Evolutionary conservation across 306 rosid genomes (phyloP), one percentile per base, ranked within the genome.

Genomic region (Leucaena leucocephala): DNA sequence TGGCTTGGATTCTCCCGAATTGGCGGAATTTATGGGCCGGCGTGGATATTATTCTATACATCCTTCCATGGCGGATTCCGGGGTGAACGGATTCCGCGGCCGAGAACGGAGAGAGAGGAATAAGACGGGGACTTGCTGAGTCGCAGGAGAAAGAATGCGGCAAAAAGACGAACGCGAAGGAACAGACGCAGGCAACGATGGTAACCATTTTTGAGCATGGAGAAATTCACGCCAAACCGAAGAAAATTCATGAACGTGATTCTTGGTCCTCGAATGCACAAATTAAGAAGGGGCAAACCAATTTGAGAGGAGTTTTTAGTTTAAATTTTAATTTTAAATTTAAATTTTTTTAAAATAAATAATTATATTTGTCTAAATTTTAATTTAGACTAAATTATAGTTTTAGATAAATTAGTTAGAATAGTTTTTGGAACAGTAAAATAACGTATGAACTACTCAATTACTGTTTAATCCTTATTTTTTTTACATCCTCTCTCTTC

Each of bases 11-110:
- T 83, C 91, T 88, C 86, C 87, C 82, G 83, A 88, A 79, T 7
- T 80, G 94, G 87, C 91, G 93, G 87, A 91, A 84, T 45, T 76
- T 87, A 13, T 89, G 79, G 22, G 93, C 88, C 78, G 94, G 94
- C 78, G 85, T 86, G 72, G 91, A 78, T 77, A 88, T 17, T 87
- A 87, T 86, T 82, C 89, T 90, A 91, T 88, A 84, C 98, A 94
- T 94, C 89, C 91, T 92, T 92, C 98, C 59, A 91, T 94, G 81
- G 93, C 91, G 94, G 92, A 90, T 81, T 90, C 97, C 94, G 88
- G 82, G 82, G 77, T 63, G 59, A 63, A 78, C 91, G 95, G 93
- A 87, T 87, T 87, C 93, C 93, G 91, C 90, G 39, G 63, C 81
- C 52, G 77, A 55, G 75, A 46, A 57, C 15, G 38, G 62, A 57